Evolutionary conservation across 352 stramenopile species (phyloP), one percentile per base, ranked within the genome.

Genomic region (Globisporangium spiculum): DNA sequence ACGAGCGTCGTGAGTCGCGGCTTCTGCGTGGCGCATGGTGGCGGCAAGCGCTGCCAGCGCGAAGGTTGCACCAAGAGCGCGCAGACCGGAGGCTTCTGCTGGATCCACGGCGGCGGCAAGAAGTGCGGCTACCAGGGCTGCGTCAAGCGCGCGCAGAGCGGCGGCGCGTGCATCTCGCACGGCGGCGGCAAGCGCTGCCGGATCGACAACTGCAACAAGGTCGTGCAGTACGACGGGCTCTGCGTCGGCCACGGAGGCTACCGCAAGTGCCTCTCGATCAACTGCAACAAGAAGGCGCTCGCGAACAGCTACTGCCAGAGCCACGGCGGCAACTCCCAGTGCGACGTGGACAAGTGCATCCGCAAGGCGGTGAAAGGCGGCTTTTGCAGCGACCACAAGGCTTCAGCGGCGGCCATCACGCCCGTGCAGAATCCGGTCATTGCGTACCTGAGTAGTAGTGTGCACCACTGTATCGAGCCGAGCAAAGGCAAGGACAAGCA

Each of bases 201-300:
- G 16, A 66, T 76, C 16, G 34, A 59, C 1, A 50, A 62, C 14
- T 80, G 74, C 68, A 75, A 76, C 66, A 84, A 84, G 30, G 76
- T 81, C 14, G 75, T 81, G 24, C 76, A 83, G 66, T 80, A 75
- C 54, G 75, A 81, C 26, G 74, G 75, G 16, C 73, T 83, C 8
- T 83, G 76, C 61, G 76, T 81, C n/a, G 72, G 72, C 26, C 76
- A 83, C 52, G 76, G 76, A 50, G 76, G 76, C n/a, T 81, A 76
- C 62, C 74, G 76, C 34, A 73, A 73, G 53, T 83, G 76, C 58
- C 66, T 78, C 22, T 75, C 69, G 18, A 69, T 76, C 50, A 76
- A 78, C 56, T 83, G 76, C 59, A 48, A 24, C 20, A 83, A 75
- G 67, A 79, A 80, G 53, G 74, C 74, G 46, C 65, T 81, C 22